Conservation (phyloP, 2,329 filamentous ascomycete species). For the Paracorniculantispora psalliotae region DNA sequence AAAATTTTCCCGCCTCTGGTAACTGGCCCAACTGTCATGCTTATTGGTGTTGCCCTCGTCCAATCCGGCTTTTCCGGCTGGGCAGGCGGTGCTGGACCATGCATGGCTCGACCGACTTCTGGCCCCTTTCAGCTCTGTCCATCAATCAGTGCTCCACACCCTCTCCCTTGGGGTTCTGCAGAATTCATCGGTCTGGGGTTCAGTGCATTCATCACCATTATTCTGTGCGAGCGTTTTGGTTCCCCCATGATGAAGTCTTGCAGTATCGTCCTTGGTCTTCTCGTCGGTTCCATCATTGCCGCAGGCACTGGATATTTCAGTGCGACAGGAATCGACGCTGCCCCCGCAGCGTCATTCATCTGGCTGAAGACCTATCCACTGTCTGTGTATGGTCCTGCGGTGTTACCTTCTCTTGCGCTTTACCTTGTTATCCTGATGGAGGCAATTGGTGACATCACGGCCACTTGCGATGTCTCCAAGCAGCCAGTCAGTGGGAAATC, state of each 20-base stretch:
- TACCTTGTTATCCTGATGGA: slow-evolving; percentile 73
- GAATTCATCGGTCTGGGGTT: slow-evolving; percentile 77
- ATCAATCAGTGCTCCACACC: slow-evolving; percentile 60
- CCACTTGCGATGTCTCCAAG: slow-evolving; percentile 73
- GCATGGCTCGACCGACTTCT: slow-evolving; percentile 40
- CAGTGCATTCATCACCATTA: slow-evolving; percentile 72
- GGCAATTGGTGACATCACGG: slow-evolving; percentile 73
- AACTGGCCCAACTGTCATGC: slow-evolving; percentile 63
- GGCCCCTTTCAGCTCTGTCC: slow-evolving; percentile 62
- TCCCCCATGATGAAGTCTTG: slow-evolving; percentile 80
- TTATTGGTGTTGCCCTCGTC: slow-evolving; percentile 71
- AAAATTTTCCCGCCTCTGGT: slow-evolving; percentile 75
- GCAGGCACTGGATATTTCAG: slow-evolving; percentile 75
- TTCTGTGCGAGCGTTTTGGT: slow-evolving; percentile 75
- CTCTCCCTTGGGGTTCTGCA: slow-evolving; percentile 71
- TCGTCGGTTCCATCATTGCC: slow-evolving; percentile 73
- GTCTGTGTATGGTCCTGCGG: slow-evolving; percentile 66
- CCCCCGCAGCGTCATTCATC: slow-evolving; percentile 67
- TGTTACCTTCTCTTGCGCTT: slow-evolving; percentile 64
- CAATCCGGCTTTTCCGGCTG: slow-evolving; percentile 68
- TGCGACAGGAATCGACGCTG: slow-evolving; percentile 60
- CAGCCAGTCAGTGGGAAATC: slow-evolving; percentile 66
- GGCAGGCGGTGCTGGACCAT: slow-evolving; percentile 67
- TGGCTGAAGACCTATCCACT: slow-evolving; percentile 76
- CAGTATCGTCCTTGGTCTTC: slow-evolving; percentile 68